These are phyloP conservation scores for maize (Zea mays) DNA, from an alignment of 176 grass and related monocot species.

Conservation along the genomic window Zm-B73-REFERENCE-NAM-5.0 NC_050099.1:97262001-97262500, in stretches of 20 bases:
- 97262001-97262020: too few species aligned
- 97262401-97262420: not conserved
- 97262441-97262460: not conserved
- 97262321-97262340: not conserved
- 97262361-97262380: too few species aligned
- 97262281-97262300: not conserved
- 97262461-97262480: not conserved
- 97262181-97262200: too few species aligned
- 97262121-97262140: too few species aligned
- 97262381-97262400: not conserved
- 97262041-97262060: slow-evolving; percentile 1
- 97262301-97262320: not conserved
- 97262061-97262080: not conserved
- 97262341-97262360: too few species aligned
- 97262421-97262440: not conserved
- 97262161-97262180: too few species aligned
- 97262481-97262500: not conserved
- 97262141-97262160: too few species aligned
- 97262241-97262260: not conserved
- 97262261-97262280: not conserved
- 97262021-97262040: too few species aligned
- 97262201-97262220: too few species aligned
- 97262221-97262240: not conserved
- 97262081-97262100: not conserved
- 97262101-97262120: not conserved